These are phyloP conservation scores for Amaranthus palmeri DNA, from an alignment of 148 eudicot genomes.

Conservation along the genomic window DNA sequence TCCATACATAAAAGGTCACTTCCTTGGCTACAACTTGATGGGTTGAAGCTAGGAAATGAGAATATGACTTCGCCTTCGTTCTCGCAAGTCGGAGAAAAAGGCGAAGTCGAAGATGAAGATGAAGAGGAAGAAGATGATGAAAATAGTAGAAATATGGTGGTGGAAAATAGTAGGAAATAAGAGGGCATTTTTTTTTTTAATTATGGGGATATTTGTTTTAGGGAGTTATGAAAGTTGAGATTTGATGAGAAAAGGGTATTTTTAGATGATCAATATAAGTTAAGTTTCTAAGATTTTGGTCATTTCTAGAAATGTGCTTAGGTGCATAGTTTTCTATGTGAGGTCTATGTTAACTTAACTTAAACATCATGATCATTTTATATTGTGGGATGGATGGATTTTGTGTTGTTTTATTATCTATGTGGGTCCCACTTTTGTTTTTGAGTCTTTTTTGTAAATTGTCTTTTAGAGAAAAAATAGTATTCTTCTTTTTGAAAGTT, in stretches of 20 bases:
- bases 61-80: slow-evolving; percentile 19
- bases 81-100: neutral
- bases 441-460: too few species aligned
- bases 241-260: neutral
- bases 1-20: slow-evolving; percentile 53
- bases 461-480: too few species aligned
- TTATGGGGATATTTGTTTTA: neutral
- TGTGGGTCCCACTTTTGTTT: neutral
- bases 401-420: neutral
- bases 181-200: slow-evolving; percentile 7
- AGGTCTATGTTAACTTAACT: slow-evolving; percentile 7
- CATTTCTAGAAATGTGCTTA: slow-evolving; percentile 5
- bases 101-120: neutral
- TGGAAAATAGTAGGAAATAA: neutral
- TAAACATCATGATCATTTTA: neutral
- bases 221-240: neutral
- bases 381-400: neutral
- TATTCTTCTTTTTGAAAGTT: too few species aligned
- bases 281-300: slow-evolving; percentile 12
- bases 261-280: neutral
- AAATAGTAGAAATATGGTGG: neutral
- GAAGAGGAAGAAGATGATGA: neutral
- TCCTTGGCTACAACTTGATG: slow-evolving; percentile 29
- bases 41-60: slow-evolving; percentile 42
- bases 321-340: neutral